A percentile compares a stretch with the other conserved stretches of the same genome.
Conservation (phyloP, 306 rosid species). For the Oemleria cerasiformis region DNA sequence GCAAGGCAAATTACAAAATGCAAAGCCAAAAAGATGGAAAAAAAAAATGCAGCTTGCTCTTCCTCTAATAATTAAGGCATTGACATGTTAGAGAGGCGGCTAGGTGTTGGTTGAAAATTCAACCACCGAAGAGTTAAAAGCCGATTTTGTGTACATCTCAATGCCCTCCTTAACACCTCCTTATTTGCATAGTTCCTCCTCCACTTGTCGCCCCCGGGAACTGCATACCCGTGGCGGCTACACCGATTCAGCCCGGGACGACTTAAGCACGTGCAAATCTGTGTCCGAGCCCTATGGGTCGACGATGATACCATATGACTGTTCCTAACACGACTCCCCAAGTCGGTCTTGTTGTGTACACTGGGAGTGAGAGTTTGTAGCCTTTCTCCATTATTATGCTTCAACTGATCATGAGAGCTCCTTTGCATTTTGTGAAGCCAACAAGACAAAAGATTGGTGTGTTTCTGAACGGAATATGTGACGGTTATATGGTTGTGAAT, state of each 20-base stretch:
- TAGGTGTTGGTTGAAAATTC: slow-evolving; percentile 82
- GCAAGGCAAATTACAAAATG: not conserved
- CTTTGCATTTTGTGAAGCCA: slow-evolving; percentile 35
- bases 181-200: slow-evolving; percentile 50
- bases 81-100: slow-evolving; percentile 87
- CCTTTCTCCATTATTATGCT: slow-evolving; percentile 20
- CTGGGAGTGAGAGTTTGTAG: slow-evolving; percentile 8
- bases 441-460: not conserved
- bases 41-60: not conserved
- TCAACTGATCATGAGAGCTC: slow-evolving; percentile 5
- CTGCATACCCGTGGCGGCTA: slow-evolving; percentile 45
- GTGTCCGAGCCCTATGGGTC: slow-evolving; percentile 31
- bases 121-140: slow-evolving; percentile 64
- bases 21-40: not conserved
- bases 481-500: not conserved
- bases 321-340: slow-evolving; percentile 1
- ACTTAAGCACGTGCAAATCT: slow-evolving; percentile 41
- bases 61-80: slow-evolving; percentile 35
- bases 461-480: not conserved
- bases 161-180: slow-evolving; percentile 72
- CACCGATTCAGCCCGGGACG: slow-evolving; percentile 52
- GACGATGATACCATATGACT: slow-evolving; percentile 10
- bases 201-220: slow-evolving; percentile 42
- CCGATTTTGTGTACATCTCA: slow-evolving; percentile 39
- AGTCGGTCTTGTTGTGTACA: not conserved